Percentiles rank a stretch among this genome's conserved stretches.
Evolutionary conservation across 1,284 basidiomycete species (phyloP).

Genomic region (Moniliella sp.): DNA sequence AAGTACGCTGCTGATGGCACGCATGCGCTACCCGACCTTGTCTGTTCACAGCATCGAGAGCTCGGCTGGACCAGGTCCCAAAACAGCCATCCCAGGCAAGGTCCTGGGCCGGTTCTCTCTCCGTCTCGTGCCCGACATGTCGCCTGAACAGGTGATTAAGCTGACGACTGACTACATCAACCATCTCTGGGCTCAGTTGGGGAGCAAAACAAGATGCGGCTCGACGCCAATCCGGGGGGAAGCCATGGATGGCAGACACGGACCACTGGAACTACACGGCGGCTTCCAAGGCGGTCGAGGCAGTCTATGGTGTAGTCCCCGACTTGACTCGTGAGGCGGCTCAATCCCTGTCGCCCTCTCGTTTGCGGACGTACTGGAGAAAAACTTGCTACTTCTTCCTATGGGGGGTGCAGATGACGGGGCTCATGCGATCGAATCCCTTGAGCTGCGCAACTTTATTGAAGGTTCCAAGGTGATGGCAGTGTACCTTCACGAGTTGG

Average conservation of each 20-base stretch:
- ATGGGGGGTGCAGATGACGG: conserved; percentile 60
- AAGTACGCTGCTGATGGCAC: conserved; percentile 63
- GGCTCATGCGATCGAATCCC: conserved; percentile 79
- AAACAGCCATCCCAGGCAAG: conserved; percentile 83
- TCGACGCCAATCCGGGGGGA: conserved; percentile 26
- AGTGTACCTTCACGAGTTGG: conserved; percentile 61
- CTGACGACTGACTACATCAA: conserved; percentile 24
- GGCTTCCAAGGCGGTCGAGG: conserved; percentile 63
- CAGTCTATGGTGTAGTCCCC: conserved; percentile 58
- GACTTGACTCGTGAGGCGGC: conserved; percentile 77
- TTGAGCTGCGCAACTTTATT: conserved; percentile 79
- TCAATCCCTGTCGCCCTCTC: conserved; percentile 89
- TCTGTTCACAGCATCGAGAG: conserved; percentile 92
- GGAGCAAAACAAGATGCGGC: conserved; percentile 21
- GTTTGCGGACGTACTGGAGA: conserved; percentile 68
- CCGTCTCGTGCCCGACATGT: conserved; percentile 62
- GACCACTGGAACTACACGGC: conserved; percentile 89
- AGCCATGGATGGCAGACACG: conserved; percentile 31
- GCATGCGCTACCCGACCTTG: conserved; percentile 52
- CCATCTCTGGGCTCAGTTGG: no score
- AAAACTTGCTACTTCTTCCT: conserved; percentile 59
- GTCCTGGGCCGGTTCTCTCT: conserved; percentile 45
- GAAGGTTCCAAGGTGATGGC: conserved; percentile 53
- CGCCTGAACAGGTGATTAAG: conserved; percentile 36
- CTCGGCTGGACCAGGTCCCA: conserved; percentile 46